Base-by-base conservation (phyloP, 768 basidiomycete genomes). In the Phylloporus sp. region DNA sequence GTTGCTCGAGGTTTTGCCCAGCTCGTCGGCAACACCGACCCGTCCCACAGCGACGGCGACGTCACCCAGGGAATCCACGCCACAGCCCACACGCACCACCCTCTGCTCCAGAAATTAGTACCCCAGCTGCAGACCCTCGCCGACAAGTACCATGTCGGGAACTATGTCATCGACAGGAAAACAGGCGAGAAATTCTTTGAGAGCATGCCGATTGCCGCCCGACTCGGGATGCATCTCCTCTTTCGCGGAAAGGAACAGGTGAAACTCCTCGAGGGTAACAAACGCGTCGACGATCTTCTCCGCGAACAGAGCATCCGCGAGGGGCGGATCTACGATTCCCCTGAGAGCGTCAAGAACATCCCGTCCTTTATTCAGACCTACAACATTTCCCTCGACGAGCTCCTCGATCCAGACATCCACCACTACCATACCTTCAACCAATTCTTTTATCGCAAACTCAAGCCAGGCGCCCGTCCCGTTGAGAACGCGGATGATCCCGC, bases 371-470 rank as follows among this genome's bases (percentile, higher is more conserved):
- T 83, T n/a, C 49, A 45, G 70, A 75, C 79, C 0, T 83, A n/a
- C n/a, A n/a, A n/a, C n/a, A n/a, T n/a, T n/a, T n/a, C n/a, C n/a
- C n/a, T n/a, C n/a, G n/a, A n/a, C n/a, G n/a, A n/a, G n/a, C n/a
- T n/a, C n/a, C n/a, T n/a, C n/a, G n/a, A n/a, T n/a, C n/a, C n/a
- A n/a, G n/a, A n/a, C n/a, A n/a, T n/a, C n/a, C n/a, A n/a, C n/a
- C n/a, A n/a, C n/a, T n/a, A n/a, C n/a, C n/a, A 83, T 55, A 79
- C 68, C 14, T 88, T 92, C 73, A 92, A 90, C 65, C 73, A 81
- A 6, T 90, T 92, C 71, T 92, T 92, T 70, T 53, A 42, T 38
- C 77, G 81, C 32, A 74, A 79, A 57, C 71, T 90, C 42, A 75
- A 73, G 48, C 69, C 77, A 0, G 77, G 63, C 5, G 81, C 79